phyloP scores from a whole-genome alignment of 2,329 filamentous ascomycete species.

The Cercospora beticola region DNA sequence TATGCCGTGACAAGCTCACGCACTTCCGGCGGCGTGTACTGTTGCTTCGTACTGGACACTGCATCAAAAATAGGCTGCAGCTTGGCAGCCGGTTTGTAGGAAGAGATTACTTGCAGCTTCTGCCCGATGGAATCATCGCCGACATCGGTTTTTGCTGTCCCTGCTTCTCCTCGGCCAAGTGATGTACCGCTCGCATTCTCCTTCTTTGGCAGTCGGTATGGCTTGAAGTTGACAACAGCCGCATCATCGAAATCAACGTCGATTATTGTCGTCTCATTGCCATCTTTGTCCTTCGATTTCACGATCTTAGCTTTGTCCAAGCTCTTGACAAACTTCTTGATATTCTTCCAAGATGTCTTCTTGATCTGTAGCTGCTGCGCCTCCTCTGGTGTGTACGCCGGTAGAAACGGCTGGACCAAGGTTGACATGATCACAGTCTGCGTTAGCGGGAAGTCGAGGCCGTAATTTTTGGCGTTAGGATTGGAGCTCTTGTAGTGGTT shows the following conservation, averaged over 20 bases:
- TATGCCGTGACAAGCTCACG: conserved; percentile 59
- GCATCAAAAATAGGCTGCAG: conserved; percentile 56
- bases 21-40: conserved; percentile 62
- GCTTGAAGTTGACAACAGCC: conserved; percentile 56
- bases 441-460: conserved; percentile 61
- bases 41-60: conserved; percentile 45
- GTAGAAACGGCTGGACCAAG: conserved; percentile 66
- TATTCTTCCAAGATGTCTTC: conserved; percentile 69
- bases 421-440: conserved; percentile 64
- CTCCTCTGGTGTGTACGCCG: conserved; percentile 56
- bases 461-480: conserved; percentile 52
- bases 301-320: conserved; percentile 64
- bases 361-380: conserved; percentile 64
- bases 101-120: conserved; percentile 51
- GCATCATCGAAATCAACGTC: conserved; percentile 64
- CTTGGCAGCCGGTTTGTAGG: conserved; percentile 59
- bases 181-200: conserved; percentile 46
- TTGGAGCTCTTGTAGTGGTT: conserved; percentile 60
- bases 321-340: conserved; percentile 68
- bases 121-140: conserved; percentile 47
- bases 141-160: conserved; percentile 40
- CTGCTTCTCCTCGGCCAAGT: conserved; percentile 36
- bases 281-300: conserved; percentile 64
- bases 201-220: conserved; percentile 63
- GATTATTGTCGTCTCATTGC: conserved; percentile 62